Evolutionary conservation across 306 rosid species (phyloP).

Genomic region (Cucurbita maxima): DNA sequence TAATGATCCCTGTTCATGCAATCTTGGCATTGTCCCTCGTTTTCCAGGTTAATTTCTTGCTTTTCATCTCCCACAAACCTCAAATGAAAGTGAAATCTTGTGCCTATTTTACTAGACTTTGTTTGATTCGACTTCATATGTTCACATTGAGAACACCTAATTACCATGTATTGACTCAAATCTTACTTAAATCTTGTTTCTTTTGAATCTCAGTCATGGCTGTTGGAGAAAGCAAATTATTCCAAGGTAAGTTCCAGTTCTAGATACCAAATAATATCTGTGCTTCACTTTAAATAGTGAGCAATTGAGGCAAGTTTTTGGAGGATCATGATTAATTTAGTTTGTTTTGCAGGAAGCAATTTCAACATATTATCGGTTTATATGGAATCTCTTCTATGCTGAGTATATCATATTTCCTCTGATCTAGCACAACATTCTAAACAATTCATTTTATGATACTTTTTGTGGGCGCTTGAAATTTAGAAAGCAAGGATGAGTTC

Average conservation of each 20-base stretch:
- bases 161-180: not conserved
- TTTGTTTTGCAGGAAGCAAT: slow-evolving; percentile 75
- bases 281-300: not conserved
- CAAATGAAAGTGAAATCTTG: not conserved
- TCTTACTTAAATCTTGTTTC: slow-evolving; percentile 6
- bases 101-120: not conserved
- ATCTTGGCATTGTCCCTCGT: slow-evolving; percentile 51
- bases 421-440: slow-evolving; percentile 29
- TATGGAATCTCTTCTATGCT: slow-evolving; percentile 88
- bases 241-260: slow-evolving; percentile 46
- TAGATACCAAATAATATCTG: not conserved
- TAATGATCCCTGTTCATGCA: slow-evolving; percentile 62
- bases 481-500: not conserved
- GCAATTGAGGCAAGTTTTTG: not conserved
- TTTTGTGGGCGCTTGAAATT: slow-evolving; percentile 6
- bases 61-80: not conserved
- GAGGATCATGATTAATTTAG: not conserved
- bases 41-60: slow-evolving; percentile 52
- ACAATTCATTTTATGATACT: not conserved
- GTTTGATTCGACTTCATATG: not conserved
- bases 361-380: slow-evolving; percentile 65
- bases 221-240: slow-evolving; percentile 65
- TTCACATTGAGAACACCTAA: not conserved
- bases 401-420: slow-evolving; percentile 81
- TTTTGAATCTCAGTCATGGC: slow-evolving; percentile 39